Base-by-base conservation (phyloP, 768 basidiomycete species). In the Amyloporia xantha region DNA sequence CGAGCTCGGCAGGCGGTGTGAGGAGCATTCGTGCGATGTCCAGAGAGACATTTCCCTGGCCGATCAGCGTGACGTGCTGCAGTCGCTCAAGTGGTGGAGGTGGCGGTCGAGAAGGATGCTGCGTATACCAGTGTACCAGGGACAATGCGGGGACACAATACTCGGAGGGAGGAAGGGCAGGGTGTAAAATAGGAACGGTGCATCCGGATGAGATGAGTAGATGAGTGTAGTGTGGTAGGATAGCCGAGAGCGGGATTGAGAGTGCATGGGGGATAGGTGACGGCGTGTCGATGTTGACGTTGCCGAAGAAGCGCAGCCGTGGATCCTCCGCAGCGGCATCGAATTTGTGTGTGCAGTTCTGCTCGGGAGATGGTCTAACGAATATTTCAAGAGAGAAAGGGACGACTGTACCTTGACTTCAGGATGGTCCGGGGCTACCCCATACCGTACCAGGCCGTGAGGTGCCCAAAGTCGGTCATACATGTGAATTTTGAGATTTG, bases 261-360 rank as follows among this genome's bases (percentile, higher is more conserved):
- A 82, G 62, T 0, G 81, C 66, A 49, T 85, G 71, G 11, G 76
- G 69, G 40, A 85, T 75, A 1, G 71, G 62, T 40, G 68, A 62
- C 12, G 61, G 53, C 20, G 65, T 59, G 42, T 59, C 48, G 47
- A 89, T 64, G 50, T 87, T 79, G 12, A 95, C 84, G 60, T 97
- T 96, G 28, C 94, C 96, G 65, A 95, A 95, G 69, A 91, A 97
- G 17, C 76, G 72, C 57, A 97, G 82, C 2, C 94, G 80, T 0
- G 79, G 70, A 60, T 98, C 93, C n/a, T 66, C 54, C 0, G 91
- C 89, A 1, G 83, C 76, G 23, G 74, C 70, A 60, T 95, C 91
- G 57, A 99, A 98, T 71, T 95, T 97, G 68, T 95, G 81, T 20
- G 86, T 91, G 68, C 93, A 96, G 66, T 98, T 98, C 94, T 97